Conservation (phyloP, 495 filamentous ascomycete genomes). For the Aspergillus diversus region DNA sequence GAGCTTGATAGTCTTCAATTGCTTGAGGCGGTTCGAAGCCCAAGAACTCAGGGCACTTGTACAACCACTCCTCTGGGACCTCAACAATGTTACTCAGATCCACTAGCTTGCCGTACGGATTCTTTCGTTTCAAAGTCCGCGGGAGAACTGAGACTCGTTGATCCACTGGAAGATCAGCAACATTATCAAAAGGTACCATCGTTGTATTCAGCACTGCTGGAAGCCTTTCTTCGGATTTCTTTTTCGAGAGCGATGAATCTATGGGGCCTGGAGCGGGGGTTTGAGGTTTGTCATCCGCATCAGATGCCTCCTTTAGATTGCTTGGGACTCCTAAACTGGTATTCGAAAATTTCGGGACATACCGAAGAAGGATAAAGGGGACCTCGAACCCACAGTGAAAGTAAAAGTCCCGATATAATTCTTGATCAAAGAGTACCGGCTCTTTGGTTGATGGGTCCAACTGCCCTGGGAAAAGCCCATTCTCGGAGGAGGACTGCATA, state of each 20-base stretch:
- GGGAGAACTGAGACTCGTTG: slow-evolving; percentile 5
- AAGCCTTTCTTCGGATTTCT: too few species aligned
- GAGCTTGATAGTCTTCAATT: neutral
- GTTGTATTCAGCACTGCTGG: too few species aligned
- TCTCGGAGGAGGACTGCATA: slow-evolving; percentile 12
- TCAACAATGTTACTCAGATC: slow-evolving; percentile 18
- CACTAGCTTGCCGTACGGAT: slow-evolving; percentile 14
- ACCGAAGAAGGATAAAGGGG: slow-evolving; percentile 11
- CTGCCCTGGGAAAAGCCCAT: slow-evolving; percentile 10
- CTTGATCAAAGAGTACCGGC: slow-evolving; percentile 10
- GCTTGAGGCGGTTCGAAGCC: slow-evolving; percentile 5
- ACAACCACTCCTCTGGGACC: slow-evolving; percentile 19
- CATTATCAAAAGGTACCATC: too few species aligned
- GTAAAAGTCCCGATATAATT: slow-evolving; percentile 16
- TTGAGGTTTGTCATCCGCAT: too few species aligned
- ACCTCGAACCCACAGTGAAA: slow-evolving; percentile 16
- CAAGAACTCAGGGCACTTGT: slow-evolving; percentile 14
- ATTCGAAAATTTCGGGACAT: neutral
- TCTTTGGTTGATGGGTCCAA: slow-evolving; percentile 8
- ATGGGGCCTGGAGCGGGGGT: too few species aligned
- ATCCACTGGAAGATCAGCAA: neutral
- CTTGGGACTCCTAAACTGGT: too few species aligned
- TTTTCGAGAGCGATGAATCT: too few species aligned
- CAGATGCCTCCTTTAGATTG: too few species aligned
- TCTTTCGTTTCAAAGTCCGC: slow-evolving; percentile 12